A percentile compares a stretch with the other conserved stretches of the same genome.
Evolutionary conservation across 306 rosid genomes (phyloP).

Genomic region (Malus domestica): ASM211411v1 NC_041790.1:11952501-11953000

Average conservation of each 20-base stretch:
- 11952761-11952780: constrained; percentile 69
- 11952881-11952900: constrained; percentile 83
- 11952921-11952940: constrained; percentile 79
- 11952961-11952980: not conserved
- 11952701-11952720: not conserved
- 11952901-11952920: constrained; percentile 76
- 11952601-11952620: not conserved
- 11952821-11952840: constrained; percentile 84
- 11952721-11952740: not conserved
- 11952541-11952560: constrained; percentile 22
- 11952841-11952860: constrained; percentile 94
- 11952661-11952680: not conserved
- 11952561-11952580: not conserved
- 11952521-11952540: constrained; percentile 36
- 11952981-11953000: not conserved
- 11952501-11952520: constrained; percentile 66
- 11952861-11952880: constrained; percentile 83
- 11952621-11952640: not conserved
- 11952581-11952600: not conserved
- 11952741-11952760: constrained; percentile 58
- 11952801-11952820: constrained; percentile 69
- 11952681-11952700: not conserved
- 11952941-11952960: constrained; percentile 46
- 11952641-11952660: no score
- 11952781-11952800: constrained; percentile 75